These are phyloP conservation scores for Candida ipomoeae DNA, from an alignment of 805 yeast genomes.

Conservation along the genomic window DNA sequence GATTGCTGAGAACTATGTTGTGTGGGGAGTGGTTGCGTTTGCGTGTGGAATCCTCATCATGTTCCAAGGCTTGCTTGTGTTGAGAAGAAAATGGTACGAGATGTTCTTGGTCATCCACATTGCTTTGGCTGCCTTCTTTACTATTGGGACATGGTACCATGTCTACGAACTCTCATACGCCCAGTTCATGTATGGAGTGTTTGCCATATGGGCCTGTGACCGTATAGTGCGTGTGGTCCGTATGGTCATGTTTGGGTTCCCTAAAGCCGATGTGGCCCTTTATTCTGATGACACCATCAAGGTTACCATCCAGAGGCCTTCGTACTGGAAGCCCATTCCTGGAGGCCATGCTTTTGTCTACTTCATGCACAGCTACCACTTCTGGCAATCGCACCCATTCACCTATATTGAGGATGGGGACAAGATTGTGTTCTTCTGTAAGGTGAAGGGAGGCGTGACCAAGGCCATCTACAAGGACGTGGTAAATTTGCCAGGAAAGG, in stretches of 20 bases:
- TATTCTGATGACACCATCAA: slow-evolving; percentile 44
- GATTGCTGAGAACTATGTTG: slow-evolving; percentile 7
- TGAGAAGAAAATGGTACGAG: slow-evolving; percentile 23
- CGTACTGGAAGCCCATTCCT: slow-evolving; percentile 45
- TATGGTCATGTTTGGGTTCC: slow-evolving; percentile 33
- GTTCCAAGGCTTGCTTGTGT: slow-evolving; percentile 16
- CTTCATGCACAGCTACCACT: slow-evolving; percentile 46
- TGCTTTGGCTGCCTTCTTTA: slow-evolving; percentile 19
- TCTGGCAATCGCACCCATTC: slow-evolving; percentile 70
- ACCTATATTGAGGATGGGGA: slow-evolving; percentile 25
- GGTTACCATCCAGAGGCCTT: slow-evolving; percentile 46
- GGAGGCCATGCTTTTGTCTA: slow-evolving; percentile 58
- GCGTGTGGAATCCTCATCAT: slow-evolving; percentile 11
- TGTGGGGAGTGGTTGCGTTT: slow-evolving; percentile 14
- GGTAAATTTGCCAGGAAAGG: slow-evolving; percentile 25
- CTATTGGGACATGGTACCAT: slow-evolving; percentile 21
- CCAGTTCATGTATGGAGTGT: slow-evolving; percentile 43
- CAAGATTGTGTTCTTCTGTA: slow-evolving; percentile 28
- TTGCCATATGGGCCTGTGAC: slow-evolving; percentile 60
- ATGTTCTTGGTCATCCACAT: slow-evolving; percentile 23
- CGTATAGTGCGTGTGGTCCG: slow-evolving; percentile 32
- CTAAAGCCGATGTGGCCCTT: slow-evolving; percentile 30
- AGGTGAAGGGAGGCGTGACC: slow-evolving; percentile 37
- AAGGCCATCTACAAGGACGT: slow-evolving; percentile 27
- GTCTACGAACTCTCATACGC: slow-evolving; percentile 19